phyloP scores from a whole-genome alignment of 2,329 filamentous ascomycete species.

The Talaromyces albobiverticillius region DNA sequence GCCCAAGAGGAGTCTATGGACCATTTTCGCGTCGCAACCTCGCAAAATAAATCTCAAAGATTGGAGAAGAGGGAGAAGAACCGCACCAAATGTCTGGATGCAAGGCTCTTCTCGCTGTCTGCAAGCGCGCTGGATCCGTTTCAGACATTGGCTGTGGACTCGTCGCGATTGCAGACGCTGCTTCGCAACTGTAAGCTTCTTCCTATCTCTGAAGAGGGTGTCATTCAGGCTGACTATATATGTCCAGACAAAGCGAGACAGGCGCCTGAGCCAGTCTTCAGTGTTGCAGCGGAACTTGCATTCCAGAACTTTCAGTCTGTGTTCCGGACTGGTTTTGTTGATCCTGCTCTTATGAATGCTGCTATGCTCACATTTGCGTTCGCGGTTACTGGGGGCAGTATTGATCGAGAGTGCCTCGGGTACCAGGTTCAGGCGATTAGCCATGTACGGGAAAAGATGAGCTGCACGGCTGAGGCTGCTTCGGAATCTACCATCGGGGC shows the following conservation, averaged over 20 bases:
- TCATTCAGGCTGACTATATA: not conserved
- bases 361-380: slow-evolving; percentile 41
- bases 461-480: slow-evolving; percentile 22
- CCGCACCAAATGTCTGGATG: not conserved
- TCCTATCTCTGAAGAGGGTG: not conserved
- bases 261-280: slow-evolving; percentile 38
- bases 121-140: slow-evolving; percentile 9
- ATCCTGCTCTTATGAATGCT: slow-evolving; percentile 40
- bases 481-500: slow-evolving; percentile 41
- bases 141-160: slow-evolving; percentile 11
- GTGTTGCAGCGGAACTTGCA: slow-evolving; percentile 33
- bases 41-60: not conserved
- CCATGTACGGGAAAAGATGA: slow-evolving; percentile 35
- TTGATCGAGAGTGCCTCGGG: slow-evolving; percentile 33
- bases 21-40: slow-evolving; percentile 22
- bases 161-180: slow-evolving; percentile 9
- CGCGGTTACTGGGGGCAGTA: slow-evolving; percentile 21
- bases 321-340: slow-evolving; percentile 31
- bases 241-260: slow-evolving; percentile 23
- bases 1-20: slow-evolving; percentile 22
- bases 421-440: slow-evolving; percentile 35
- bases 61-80: not conserved
- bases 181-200: slow-evolving; percentile 8
- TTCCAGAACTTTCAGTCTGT: slow-evolving; percentile 39
- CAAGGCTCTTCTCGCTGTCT: not conserved